A percentile compares a stretch with the other conserved stretches of the same genome.
These are phyloP conservation scores for Ustilago esculenta DNA, from an alignment of 1,284 basidiomycete species.

Conservation along the genomic window DNA sequence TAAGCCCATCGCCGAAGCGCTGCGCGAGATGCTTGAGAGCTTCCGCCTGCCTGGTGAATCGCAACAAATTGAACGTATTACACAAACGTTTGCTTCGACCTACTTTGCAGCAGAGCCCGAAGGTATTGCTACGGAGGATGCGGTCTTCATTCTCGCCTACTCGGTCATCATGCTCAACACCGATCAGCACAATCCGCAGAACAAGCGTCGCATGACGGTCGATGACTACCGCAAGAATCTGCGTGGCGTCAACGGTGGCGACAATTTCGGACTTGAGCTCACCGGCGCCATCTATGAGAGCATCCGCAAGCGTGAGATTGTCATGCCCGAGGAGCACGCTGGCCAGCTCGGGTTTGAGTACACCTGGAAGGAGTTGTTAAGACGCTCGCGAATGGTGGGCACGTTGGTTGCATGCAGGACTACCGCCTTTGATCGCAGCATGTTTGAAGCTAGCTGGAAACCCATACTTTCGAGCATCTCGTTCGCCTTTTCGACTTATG, in stretches of 20 bases:
- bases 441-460: conserved; percentile 93
- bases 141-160: conserved; percentile 91
- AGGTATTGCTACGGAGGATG: conserved; percentile 90
- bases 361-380: conserved; percentile 94
- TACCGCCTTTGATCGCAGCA: conserved; percentile 82
- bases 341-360: conserved; percentile 98
- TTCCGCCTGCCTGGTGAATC: conserved; percentile 95
- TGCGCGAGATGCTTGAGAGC: conserved; percentile 91
- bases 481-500: conserved; percentile 84
- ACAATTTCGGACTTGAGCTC: conserved; percentile 85
- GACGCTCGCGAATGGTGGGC: conserved; percentile 83
- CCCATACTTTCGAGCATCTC: conserved; percentile 78
- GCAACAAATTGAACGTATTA: conserved; percentile 92
- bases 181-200: conserved; percentile 95
- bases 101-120: conserved; percentile 89
- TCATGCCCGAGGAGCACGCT: conserved; percentile 97
- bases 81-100: conserved; percentile 90
- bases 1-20: conserved; percentile 91
- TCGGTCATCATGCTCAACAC: conserved; percentile 99
- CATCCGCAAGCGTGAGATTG: conserved; percentile 91
- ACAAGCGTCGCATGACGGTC: conserved; percentile 96
- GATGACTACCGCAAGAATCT: conserved; percentile 94
- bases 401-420: conserved; percentile 82
- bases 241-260: conserved; percentile 87
- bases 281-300: conserved; percentile 90